Evolutionary conservation across 2,329 filamentous ascomycete species (phyloP), one percentile per base, ranked within the genome.

Genomic region (Ascochyta fabae): DNA sequence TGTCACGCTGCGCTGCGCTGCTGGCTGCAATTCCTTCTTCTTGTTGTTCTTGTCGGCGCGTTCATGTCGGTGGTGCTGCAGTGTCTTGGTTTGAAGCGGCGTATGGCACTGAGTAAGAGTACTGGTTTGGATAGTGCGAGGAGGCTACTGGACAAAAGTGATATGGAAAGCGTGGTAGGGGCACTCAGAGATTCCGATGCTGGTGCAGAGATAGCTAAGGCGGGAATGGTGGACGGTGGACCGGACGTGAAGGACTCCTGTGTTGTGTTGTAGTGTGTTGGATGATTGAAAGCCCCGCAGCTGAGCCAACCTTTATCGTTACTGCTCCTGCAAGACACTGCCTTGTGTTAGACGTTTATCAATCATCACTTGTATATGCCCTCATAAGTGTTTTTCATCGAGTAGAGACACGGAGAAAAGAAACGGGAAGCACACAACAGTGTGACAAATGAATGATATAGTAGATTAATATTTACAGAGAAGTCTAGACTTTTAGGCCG

Each of bases 171-270:
- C 23, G 10, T 27, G 3, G 22, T 27, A 6, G 39, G 39, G 9
- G 22, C 9, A 5, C 38, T 42, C 31, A 31, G 3, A 13, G 15
- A 29, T 12, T 29, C n/a, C 6, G 29, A 3, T 4, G 27, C 41
- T 35, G 29, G 13, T 3, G 13, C 16, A 15, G 41, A 31, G 27
- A 26, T 12, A 0, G 16, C 23, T 3, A 8, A 23, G 5, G 23
- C 2, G 10, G 26, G 2, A 3, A 26, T 15, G 41, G 24, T 26
- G 16, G 41, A 43, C 13, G 47, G 36, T 35, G 62, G 38, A 7
- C 49, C 58, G 39, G 66, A 68, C 60, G 57, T 67, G 27, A 52
- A 51, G 43, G 67, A 68, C 59, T 53, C 54, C 9, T 70, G 65
- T 58, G 52, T 40, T 15, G 24, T 66, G 35, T 62, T 66, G 56